A percentile compares a stretch with the other conserved stretches of the same genome.
Conservation (phyloP, 495 filamentous ascomycete genomes). For the Cenococcum geophilum region DNA sequence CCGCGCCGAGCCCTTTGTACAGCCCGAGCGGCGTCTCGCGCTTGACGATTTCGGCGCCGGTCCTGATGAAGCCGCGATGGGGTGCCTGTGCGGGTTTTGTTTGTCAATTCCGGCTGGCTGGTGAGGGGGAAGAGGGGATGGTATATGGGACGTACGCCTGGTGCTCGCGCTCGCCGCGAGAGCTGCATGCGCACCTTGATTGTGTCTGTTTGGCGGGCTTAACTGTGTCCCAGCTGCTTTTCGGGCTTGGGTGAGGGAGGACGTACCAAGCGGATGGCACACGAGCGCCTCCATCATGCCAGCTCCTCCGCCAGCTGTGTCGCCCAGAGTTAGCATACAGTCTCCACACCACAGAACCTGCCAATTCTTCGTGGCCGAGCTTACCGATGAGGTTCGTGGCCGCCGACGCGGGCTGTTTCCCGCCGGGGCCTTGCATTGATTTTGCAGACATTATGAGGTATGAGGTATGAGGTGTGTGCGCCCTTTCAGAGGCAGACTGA, state of each 20-base stretch:
- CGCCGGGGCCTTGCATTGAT: slow-evolving; percentile 53
- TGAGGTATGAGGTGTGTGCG: not conserved
- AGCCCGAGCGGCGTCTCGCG: slow-evolving; percentile 86
- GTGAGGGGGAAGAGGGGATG: not conserved
- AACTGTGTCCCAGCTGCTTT: slow-evolving; percentile 5
- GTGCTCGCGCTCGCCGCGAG: slow-evolving; percentile 72
- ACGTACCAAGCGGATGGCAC: slow-evolving; percentile 88
- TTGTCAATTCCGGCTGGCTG: not conserved
- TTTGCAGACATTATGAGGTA: slow-evolving; percentile 55
- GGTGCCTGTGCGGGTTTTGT: slow-evolving; percentile 46
- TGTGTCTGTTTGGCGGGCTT: slow-evolving; percentile 53
- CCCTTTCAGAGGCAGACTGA: not conserved
- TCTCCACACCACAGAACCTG: not conserved
- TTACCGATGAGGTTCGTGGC: slow-evolving; percentile 93
- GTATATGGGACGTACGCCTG: slow-evolving; percentile 54
- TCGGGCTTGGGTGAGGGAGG: not conserved
- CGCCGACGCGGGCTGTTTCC: slow-evolving; percentile 73
- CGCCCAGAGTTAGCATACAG: slow-evolving; percentile 9
- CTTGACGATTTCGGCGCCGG: slow-evolving; percentile 79
- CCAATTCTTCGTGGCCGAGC: not conserved
- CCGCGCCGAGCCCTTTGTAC: slow-evolving; percentile 95
- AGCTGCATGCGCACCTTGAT: slow-evolving; percentile 99
- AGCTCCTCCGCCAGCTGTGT: slow-evolving; percentile 85
- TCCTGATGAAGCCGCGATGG: slow-evolving; percentile 79
- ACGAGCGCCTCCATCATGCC: slow-evolving; percentile 99